A percentile compares a stretch with the other conserved stretches of the same genome.
Conservation (phyloP, 768 basidiomycete species). For the Nidula microcarpa region DNA sequence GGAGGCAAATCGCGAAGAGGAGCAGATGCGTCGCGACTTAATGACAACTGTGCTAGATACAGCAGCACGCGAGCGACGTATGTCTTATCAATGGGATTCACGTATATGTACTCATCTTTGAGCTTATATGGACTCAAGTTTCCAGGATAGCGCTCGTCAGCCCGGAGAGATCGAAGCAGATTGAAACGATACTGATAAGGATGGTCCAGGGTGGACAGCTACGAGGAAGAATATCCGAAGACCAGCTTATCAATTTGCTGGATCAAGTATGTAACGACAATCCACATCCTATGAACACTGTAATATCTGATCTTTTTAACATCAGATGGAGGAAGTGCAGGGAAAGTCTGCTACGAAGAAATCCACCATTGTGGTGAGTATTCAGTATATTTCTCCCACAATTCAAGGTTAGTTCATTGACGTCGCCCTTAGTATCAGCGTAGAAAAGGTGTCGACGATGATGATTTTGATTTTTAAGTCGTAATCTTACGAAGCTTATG, state of each 20-base stretch:
- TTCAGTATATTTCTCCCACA: background rate
- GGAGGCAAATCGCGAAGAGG: constrained; percentile 62
- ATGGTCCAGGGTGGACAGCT: constrained; percentile 87
- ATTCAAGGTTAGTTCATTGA: background rate
- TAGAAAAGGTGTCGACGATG: constrained; percentile 63
- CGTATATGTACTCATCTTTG: no score
- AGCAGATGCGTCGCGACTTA: constrained; percentile 72
- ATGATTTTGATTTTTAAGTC: constrained; percentile 56
- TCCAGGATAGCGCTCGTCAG: constrained; percentile 86
- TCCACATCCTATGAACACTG: constrained; percentile 1
- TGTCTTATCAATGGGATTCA: constrained; percentile 14
- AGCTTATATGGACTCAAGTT: constrained; percentile 39
- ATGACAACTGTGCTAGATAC: constrained; percentile 75
- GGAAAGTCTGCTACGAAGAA: constrained; percentile 47
- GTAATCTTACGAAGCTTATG: no score
- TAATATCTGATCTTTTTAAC: constrained; percentile 13
- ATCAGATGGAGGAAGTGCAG: constrained; percentile 54
- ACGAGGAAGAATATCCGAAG: constrained; percentile 71
- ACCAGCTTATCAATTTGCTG: constrained; percentile 79
- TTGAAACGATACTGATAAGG: constrained; percentile 72
- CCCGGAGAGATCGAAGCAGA: constrained; percentile 74
- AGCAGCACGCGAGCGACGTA: constrained; percentile 80
- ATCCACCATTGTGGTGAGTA: constrained; percentile 55
- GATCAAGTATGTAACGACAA: constrained; percentile 61
- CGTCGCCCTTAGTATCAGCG: constrained; percentile 49